A percentile compares a stretch with the other conserved stretches of the same genome.
Evolutionary conservation across 2,329 filamentous ascomycete species (phyloP).

Genomic region (Fusarium concolor): DNA sequence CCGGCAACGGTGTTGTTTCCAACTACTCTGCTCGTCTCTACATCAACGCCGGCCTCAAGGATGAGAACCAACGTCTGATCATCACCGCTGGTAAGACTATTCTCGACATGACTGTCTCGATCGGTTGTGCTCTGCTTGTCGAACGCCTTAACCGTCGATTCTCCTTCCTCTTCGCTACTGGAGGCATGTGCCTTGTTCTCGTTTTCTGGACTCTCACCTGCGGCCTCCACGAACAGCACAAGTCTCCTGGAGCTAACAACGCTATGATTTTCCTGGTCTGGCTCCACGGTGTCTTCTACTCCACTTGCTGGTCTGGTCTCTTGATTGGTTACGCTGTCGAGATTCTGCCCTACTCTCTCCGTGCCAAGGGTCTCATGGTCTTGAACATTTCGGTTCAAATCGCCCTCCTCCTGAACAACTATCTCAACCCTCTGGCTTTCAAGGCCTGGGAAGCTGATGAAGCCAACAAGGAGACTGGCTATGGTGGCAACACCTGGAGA

Average conservation of each 20-base stretch:
- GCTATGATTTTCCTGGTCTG: conserved; percentile 69
- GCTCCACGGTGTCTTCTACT: conserved; percentile 69
- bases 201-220: conserved; percentile 65
- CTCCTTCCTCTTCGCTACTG: conserved; percentile 63
- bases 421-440: conserved; percentile 43
- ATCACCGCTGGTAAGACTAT: conserved; percentile 68
- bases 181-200: conserved; percentile 61
- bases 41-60: conserved; percentile 68
- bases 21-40: conserved; percentile 75
- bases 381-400: conserved; percentile 74
- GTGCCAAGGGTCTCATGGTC: conserved; percentile 70
- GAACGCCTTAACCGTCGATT: conserved; percentile 65
- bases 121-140: conserved; percentile 63
- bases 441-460: background rate
- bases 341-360: conserved; percentile 68
- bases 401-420: conserved; percentile 70
- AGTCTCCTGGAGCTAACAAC: conserved; percentile 57
- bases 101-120: conserved; percentile 68
- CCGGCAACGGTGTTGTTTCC: conserved; percentile 73
- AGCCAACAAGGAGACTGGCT: conserved; percentile 54
- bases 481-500: conserved; percentile 70
- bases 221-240: conserved; percentile 62
- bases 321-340: conserved; percentile 69
- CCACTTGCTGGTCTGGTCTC: conserved; percentile 69
- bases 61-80: conserved; percentile 66